phyloP scores from a whole-genome alignment of 2,329 filamentous ascomycete species.

The Pseudocercospora pini-densiflorae region DNA sequence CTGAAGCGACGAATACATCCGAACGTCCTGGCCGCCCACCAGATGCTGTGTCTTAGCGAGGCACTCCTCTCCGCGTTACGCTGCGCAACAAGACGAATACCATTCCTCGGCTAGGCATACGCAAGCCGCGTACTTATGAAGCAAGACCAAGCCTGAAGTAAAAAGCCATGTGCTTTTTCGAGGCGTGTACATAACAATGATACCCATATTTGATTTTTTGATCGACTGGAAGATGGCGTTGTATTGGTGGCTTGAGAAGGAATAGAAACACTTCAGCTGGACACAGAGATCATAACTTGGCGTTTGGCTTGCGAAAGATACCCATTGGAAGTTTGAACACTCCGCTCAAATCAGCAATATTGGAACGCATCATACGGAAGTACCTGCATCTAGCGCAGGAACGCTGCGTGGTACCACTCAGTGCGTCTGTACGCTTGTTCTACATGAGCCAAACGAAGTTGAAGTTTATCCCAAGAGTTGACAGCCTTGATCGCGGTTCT shows the following conservation, averaged over 20 bases:
- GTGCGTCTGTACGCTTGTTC: not conserved
- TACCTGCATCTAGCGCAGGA: conserved; percentile 5
- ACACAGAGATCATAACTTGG: not conserved
- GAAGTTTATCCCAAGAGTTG: not conserved
- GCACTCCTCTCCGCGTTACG: not conserved
- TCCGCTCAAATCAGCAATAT: not conserved
- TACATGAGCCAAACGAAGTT: not conserved
- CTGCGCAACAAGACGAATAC: not conserved
- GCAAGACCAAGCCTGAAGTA: not conserved
- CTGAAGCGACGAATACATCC: conserved; percentile 15
- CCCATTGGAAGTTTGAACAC: conserved; percentile 1
- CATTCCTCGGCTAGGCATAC: not conserved
- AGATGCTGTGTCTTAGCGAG: conserved; percentile 15
- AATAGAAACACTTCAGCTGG: not conserved
- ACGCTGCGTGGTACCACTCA: not conserved
- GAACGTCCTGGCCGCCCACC: conserved; percentile 27
- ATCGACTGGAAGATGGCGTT: not conserved
- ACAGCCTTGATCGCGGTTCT: not conserved
- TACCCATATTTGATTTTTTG: conserved; percentile 4
- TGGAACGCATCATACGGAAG: not conserved
- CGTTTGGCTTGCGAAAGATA: conserved; percentile 3
- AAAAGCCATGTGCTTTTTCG: not conserved
- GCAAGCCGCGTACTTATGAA: not conserved
- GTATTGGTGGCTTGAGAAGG: conserved; percentile 1
- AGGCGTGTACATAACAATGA: conserved; percentile 6